Conservation (phyloP, 257 asterid genomes). For the Nicotiana sylvestris region DNA sequence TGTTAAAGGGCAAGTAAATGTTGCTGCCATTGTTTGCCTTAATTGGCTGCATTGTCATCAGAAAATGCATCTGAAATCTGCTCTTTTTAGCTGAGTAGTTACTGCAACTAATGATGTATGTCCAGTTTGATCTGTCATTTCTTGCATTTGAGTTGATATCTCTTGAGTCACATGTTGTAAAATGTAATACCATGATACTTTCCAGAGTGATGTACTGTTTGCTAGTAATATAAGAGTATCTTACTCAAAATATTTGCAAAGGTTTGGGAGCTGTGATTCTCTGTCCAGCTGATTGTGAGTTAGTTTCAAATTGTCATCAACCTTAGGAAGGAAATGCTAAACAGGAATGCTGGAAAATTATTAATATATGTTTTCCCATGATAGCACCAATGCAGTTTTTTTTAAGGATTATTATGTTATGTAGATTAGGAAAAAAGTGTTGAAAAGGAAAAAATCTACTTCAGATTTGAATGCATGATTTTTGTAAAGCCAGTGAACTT, state of each 20-base stretch:
- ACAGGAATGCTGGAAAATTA: neutral
- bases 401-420: neutral
- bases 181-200: neutral
- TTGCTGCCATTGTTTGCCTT: neutral
- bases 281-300: neutral
- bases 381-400: neutral
- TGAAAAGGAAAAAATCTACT: neutral
- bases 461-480: too few relatives aligned
- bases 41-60: neutral
- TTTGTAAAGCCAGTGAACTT: neutral
- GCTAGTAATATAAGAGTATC: neutral
- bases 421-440: neutral
- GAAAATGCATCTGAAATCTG: neutral
- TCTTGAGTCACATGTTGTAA: neutral
- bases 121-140: neutral
- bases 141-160: neutral
- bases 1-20: neutral
- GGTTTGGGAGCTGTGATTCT: neutral
- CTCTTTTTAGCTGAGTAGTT: neutral
- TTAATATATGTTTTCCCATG: neutral
- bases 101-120: neutral
- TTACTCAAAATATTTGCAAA: neutral
- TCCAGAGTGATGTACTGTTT: neutral
- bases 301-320: conserved; percentile 6
- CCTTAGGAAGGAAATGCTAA: neutral